Base-by-base conservation (phyloP, 352 stramenopile species). In the Phytophthora pluvialis region DNA sequence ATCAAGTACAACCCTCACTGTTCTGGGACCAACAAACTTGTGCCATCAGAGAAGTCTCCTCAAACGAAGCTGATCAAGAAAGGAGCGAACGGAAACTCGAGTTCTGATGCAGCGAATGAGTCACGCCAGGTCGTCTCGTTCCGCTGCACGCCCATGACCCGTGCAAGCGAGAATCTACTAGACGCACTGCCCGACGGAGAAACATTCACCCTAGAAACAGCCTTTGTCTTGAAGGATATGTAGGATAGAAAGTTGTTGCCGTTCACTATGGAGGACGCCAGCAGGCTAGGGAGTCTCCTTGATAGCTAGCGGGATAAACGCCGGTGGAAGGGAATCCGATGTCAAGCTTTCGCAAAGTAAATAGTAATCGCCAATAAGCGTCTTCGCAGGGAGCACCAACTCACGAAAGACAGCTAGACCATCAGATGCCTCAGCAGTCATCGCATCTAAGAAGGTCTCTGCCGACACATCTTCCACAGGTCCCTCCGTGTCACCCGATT, bases 1-100 rank as follows among this genome's bases (percentile, higher is more conserved):
- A 86, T 93, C 57, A 83, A 83, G 51, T 89, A 70, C 55, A 85
- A 80, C 21, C 55, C 60, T 16, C 40, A 43, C 3, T 33, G 44
- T 32, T 8, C 18, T 29, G 26, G 26, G 10, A 53, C 9, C 31
- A 28, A 12, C 38, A 68, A 66, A 11, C 13, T 48, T 44, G 21
- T 13, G 25, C 53, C 51, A 3, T n/a, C 50, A 52, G 57, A 58
- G 36, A 72, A 48, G 56, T 53, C 45, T 43, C 40, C 39, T 26
- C 56, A 54, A 5, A 48, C 52, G 15, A 67, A 45, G 33, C 2
- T 58, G 38, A 15, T 35, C n/a, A 73, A 72, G 40, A 71, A 67
- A 31, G 33, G 49, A 18, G 33, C 42, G 8, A 58, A 58, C 18
- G 64, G 33, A 15, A 54, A 70, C 43, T 26, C 8, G 47, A 28